These are phyloP conservation scores for Zea luxurians DNA, from an alignment of 176 grass and related monocot species.

Conservation along the genomic window DNA sequence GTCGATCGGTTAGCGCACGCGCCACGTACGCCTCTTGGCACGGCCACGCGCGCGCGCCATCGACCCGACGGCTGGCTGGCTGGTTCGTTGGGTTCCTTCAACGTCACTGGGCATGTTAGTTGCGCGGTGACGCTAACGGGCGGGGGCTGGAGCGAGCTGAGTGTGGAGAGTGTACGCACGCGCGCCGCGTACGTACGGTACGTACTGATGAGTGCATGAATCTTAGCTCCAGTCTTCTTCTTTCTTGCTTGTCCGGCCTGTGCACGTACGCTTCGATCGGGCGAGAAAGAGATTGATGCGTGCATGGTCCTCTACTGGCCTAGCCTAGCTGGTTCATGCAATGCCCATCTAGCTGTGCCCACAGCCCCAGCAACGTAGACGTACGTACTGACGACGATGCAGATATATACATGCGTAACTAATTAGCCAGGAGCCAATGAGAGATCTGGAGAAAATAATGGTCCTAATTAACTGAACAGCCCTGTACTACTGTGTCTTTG, in stretches of 20 bases:
- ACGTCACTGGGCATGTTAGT: conserved; percentile 33
- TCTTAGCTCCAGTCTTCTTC: conserved; percentile 17
- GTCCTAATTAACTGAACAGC: not conserved
- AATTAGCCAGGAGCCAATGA: conserved; percentile 23
- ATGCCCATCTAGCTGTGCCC: conserved; percentile 7
- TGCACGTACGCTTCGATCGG: too few relatives aligned
- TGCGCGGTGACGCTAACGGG: conserved; percentile 27
- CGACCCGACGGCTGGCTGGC: not conserved
- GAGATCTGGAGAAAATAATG: conserved; percentile 8
- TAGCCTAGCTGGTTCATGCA: not conserved
- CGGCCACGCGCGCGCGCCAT: not conserved
- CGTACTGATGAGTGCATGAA: conserved; percentile 17
- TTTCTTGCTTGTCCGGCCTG: not conserved
- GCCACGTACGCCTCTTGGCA: conserved; percentile 41
- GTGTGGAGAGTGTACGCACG: not conserved
- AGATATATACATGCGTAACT: conserved; percentile 42
- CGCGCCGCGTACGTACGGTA: not conserved
- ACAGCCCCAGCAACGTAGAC: conserved; percentile 21
- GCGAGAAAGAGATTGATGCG: too few relatives aligned
- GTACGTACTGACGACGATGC: not conserved
- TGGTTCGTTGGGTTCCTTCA: conserved; percentile 13
- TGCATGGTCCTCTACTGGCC: too few relatives aligned
- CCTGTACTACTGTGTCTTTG: conserved; percentile 18
- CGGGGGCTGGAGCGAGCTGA: not conserved
- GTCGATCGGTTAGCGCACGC: conserved; percentile 30